phyloP scores from a whole-genome alignment of 495 filamentous ascomycete genomes.

The Tuber microsphaerosporum region DNA sequence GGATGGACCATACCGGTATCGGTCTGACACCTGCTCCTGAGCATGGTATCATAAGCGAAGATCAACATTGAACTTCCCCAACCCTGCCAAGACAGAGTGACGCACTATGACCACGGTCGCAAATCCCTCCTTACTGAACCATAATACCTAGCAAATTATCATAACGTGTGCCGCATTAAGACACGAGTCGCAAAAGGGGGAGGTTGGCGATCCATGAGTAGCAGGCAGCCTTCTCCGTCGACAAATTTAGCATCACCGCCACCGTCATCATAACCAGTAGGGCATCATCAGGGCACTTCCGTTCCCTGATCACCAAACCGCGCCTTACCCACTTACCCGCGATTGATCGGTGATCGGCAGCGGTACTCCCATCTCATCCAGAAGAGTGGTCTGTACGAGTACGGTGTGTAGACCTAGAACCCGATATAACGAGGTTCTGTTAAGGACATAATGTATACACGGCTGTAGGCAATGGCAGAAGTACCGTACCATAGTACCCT shows the following conservation, averaged over 20 bases:
- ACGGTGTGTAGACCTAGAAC: background rate
- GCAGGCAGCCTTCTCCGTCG: background rate
- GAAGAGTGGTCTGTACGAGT: too few relatives aligned
- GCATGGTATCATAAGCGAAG: background rate
- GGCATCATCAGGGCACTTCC: too few relatives aligned
- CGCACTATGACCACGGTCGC: background rate
- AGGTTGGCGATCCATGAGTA: background rate
- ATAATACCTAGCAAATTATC: background rate
- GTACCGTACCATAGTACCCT: background rate
- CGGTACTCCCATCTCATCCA: background rate
- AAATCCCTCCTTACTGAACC: background rate
- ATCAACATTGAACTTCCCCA: background rate
- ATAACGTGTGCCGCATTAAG: background rate
- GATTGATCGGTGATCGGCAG: background rate
- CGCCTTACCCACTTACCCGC: background rate
- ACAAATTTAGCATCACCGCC: background rate
- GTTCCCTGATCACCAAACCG: background rate
- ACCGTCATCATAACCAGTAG: background rate
- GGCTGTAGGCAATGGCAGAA: background rate
- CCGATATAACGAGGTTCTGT: background rate
- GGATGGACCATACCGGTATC: background rate
- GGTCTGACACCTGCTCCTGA: background rate
- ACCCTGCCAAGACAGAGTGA: conserved; percentile 1
- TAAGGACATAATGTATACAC: too few relatives aligned
- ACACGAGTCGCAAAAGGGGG: background rate